Conservation (phyloP, 1,284 basidiomycete species). For the Heliocybe sulcata region DNA sequence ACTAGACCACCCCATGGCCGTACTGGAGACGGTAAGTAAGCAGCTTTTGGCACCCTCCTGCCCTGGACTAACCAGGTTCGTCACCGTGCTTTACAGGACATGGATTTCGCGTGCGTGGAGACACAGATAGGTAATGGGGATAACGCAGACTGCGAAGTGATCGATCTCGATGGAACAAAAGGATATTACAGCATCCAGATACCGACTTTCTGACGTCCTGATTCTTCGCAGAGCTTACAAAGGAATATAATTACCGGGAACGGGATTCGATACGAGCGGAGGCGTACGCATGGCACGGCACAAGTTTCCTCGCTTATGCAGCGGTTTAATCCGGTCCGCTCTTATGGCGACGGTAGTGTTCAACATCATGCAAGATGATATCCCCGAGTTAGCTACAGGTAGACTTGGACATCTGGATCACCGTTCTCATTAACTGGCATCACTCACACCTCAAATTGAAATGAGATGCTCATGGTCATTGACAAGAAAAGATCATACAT, state of each 20-base stretch:
- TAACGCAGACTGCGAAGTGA: slow-evolving; percentile 69
- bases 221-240: neutral
- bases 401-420: too few species aligned
- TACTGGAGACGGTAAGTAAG: slow-evolving; percentile 56
- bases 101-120: slow-evolving; percentile 81
- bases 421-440: too few species aligned
- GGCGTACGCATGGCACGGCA: neutral
- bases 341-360: too few species aligned
- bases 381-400: too few species aligned
- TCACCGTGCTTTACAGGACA: slow-evolving; percentile 36
- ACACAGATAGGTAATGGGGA: slow-evolving; percentile 77
- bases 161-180: slow-evolving; percentile 38
- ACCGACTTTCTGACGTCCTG: slow-evolving; percentile 5
- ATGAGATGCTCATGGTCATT: too few species aligned
- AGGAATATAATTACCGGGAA: neutral
- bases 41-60: neutral
- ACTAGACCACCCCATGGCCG: slow-evolving; percentile 80
- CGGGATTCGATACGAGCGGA: neutral
- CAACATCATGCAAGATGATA: too few species aligned
- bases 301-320: too few species aligned
- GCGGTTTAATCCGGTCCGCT: too few species aligned
- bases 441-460: too few species aligned
- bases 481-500: too few species aligned
- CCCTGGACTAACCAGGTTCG: slow-evolving; percentile 11
- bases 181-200: slow-evolving; percentile 31